Conservation (phyloP, 2,329 filamentous ascomycete species). For the Sporothrix inflata region DNA sequence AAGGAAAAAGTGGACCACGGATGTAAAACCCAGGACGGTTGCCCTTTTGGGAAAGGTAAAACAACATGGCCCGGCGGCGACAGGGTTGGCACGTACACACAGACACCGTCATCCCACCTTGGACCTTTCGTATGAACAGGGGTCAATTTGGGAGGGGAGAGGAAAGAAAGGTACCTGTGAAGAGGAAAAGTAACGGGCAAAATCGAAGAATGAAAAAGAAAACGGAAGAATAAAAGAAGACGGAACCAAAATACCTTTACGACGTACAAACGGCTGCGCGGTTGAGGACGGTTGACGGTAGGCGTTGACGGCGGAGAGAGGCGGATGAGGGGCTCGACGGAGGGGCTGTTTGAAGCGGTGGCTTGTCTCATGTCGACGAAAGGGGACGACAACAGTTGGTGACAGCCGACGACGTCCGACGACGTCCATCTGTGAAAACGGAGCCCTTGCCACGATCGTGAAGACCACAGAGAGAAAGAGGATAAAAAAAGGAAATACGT, state of each 20-base stretch:
- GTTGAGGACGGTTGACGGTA: neutral
- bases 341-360: slow-evolving; percentile 12
- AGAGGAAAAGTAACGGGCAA: neutral
- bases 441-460: neutral
- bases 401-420: neutral
- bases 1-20: slow-evolving; percentile 27
- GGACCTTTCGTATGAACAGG: neutral
- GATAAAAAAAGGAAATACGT: neutral
- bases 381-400: neutral
- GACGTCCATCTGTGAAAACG: neutral
- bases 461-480: neutral
- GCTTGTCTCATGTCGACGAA: slow-evolving; percentile 21
- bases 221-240: neutral
- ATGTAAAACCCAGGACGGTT: slow-evolving; percentile 21
- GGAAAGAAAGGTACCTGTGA: neutral
- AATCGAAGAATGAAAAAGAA: neutral
- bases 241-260: neutral
- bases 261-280: neutral
- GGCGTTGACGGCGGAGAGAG: neutral
- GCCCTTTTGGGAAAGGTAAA: slow-evolving; percentile 35
- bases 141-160: neutral
- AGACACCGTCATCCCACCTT: slow-evolving; percentile 32
- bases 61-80: slow-evolving; percentile 31
- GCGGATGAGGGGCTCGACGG: neutral
- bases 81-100: slow-evolving; percentile 35